These are phyloP conservation scores for Blastobotrys peoriensis DNA, from an alignment of 805 yeast species.

Conservation along the genomic window DNA sequence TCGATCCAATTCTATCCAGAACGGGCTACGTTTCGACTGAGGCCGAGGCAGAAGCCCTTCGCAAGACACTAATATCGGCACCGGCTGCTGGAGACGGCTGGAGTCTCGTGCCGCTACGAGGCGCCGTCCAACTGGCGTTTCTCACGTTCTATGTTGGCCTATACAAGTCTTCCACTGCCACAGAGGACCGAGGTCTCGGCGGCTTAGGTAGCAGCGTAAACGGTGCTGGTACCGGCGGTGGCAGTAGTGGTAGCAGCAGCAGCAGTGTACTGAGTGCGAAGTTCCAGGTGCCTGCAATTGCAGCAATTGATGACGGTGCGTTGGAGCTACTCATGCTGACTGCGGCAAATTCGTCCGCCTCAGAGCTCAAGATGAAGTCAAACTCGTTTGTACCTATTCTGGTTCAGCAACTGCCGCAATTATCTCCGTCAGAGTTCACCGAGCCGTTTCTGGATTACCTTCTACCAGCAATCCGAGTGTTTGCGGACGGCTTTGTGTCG, in stretches of 20 bases:
- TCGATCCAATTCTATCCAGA: conserved; percentile 13
- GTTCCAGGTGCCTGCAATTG: conserved; percentile 19
- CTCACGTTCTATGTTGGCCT: conserved; percentile 16
- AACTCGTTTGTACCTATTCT: conserved; percentile 23
- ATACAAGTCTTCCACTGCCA: conserved; percentile 11
- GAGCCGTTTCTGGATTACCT: conserved; percentile 12
- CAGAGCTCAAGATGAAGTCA: conserved; percentile 13
- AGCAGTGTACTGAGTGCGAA: too few relatives aligned
- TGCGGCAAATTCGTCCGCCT: conserved; percentile 28
- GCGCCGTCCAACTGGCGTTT: conserved; percentile 23
- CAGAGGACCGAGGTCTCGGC: not conserved
- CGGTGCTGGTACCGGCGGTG: conserved; percentile 1
- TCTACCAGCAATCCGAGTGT: conserved; percentile 18
- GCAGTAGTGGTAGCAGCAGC: too few relatives aligned
- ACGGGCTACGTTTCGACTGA: conserved; percentile 4
- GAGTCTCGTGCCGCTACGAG: conserved; percentile 25
- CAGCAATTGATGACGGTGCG: conserved; percentile 32
- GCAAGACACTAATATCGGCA: not conserved
- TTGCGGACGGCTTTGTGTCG: conserved; percentile 27
- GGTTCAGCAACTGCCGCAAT: conserved; percentile 27
- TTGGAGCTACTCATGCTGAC: conserved; percentile 34
- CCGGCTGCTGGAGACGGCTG: conserved; percentile 14
- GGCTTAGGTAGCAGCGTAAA: too few relatives aligned
- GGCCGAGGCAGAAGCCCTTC: conserved; percentile 15
- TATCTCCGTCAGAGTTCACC: not conserved